Conservation (phyloP, 331 rosid genomes). For the Phaseolus coccineus region DNA sequence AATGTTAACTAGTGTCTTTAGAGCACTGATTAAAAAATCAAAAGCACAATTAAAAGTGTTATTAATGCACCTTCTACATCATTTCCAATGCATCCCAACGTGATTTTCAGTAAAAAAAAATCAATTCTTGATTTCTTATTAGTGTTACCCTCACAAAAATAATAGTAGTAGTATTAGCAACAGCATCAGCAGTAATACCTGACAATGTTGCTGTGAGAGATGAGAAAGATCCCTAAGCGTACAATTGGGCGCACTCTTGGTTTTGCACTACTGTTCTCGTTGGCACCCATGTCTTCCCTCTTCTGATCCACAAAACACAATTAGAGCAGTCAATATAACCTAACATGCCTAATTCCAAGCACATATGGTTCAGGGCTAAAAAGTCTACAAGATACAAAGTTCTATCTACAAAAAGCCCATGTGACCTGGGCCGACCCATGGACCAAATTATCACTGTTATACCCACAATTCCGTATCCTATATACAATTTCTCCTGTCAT, state of each 20-base stretch:
- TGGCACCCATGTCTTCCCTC: conserved; percentile 49
- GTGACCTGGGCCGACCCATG: not conserved
- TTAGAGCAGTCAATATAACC: not conserved
- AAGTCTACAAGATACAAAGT: not conserved
- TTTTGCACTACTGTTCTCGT: conserved; percentile 47
- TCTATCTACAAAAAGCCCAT: not conserved
- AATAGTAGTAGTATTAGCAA: not conserved
- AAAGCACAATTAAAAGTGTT: not conserved
- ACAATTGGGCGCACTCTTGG: conserved; percentile 70
- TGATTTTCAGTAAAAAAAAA: not conserved
- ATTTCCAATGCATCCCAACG: not conserved
- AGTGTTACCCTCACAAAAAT: not conserved
- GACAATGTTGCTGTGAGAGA: conserved; percentile 74
- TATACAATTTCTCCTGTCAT: not conserved
- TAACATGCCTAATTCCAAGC: not conserved
- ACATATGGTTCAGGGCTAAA: not conserved
- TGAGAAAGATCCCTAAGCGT: conserved; percentile 72
- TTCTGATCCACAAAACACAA: conserved; percentile 7
- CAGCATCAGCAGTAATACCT: conserved; percentile 49
- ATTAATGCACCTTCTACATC: not conserved
- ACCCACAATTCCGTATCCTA: not conserved
- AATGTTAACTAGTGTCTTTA: not conserved
- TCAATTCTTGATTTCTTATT: not conserved
- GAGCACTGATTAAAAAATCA: not conserved
- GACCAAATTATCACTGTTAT: not conserved